Evolutionary conservation across 2,329 filamentous ascomycete species (phyloP), one percentile per base, ranked within the genome.

Genomic region (Pseudogymnoascus sp.): DNA sequence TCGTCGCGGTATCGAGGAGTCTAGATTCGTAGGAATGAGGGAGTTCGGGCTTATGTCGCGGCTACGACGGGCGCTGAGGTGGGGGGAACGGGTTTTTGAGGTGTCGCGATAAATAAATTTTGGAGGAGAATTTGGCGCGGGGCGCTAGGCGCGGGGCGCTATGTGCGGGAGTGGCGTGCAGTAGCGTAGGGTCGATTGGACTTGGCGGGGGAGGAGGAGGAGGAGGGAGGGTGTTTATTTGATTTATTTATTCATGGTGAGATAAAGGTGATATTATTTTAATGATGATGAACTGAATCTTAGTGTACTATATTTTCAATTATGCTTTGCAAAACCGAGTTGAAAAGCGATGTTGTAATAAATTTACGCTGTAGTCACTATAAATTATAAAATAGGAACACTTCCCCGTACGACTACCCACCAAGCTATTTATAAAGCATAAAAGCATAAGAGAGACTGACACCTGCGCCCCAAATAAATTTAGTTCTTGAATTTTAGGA

Each of bases 81-180:
- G 35, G 40, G 40, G 60, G 60, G 6, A 28, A 26, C 2, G 11
- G 15, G 31, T 26, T 47, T 38, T 40, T 26, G 60, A 61, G 40
- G 23, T 40, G 40, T 61, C 60, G 60, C 50, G 50, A 61, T 61
- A 61, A 47, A 61, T 38, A 61, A 61, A 61, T 61, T 61, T 61
- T 61, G 60, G 60, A 61, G 35, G 40, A 47, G 60, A 47, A 40
- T 61, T 38, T 61, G 60, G 35, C 35, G 40, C 60, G 60, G 60
- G 60, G 11, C 33, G 60, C 35, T 61, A 47, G 60, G 60, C 50
- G 50, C 50, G 50, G 50, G 50, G 50, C 50, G 50, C 50, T 57
- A 57, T 57, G 50, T 57, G 50, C 50, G 28, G 50, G 28, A 57
- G 50, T 57, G 50, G 50, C 50, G 50, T 57, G 50, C 50, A 57